Conservation (phyloP, 495 filamentous ascomycete species). For the Delitschia confertaspora region DNA sequence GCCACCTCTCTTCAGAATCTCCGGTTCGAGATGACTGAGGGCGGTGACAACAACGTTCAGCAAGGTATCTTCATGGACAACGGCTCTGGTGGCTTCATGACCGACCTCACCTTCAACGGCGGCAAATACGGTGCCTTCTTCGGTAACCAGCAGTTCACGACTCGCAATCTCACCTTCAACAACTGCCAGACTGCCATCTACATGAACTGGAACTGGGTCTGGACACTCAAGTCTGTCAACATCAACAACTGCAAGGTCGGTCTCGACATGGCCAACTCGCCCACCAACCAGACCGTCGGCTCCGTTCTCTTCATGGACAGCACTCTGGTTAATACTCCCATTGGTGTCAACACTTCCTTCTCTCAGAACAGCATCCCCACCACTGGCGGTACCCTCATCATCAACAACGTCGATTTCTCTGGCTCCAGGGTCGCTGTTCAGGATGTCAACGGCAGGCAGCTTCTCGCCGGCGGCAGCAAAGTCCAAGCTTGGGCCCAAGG, state of each 20-base stretch:
- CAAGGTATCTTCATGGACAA: conserved; percentile 75
- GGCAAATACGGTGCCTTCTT: conserved; percentile 41
- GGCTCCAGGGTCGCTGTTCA: conserved; percentile 55
- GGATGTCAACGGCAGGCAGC: conserved; percentile 39
- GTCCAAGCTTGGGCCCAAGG: conserved; percentile 48
- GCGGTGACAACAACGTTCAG: conserved; percentile 29
- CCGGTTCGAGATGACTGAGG: conserved; percentile 41
- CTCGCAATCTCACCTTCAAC: conserved; percentile 42
- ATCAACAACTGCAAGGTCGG: conserved; percentile 50
- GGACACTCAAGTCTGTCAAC: conserved; percentile 39
- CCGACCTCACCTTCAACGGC: conserved; percentile 41
- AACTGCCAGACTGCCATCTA: conserved; percentile 42
- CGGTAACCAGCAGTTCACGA: conserved; percentile 49
- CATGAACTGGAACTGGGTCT: conserved; percentile 52
- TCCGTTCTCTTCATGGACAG: conserved; percentile 37
- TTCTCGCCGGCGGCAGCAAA: conserved; percentile 51
- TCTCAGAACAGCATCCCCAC: conserved; percentile 31
- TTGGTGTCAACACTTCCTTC: conserved; percentile 34
- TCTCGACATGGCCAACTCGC: conserved; percentile 50
- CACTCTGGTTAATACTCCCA: conserved; percentile 30
- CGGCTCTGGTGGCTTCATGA: conserved; percentile 52
- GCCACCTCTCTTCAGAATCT: conserved; percentile 64
- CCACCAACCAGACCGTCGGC: conserved; percentile 41
- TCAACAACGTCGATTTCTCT: conserved; percentile 61
- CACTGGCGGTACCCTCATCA: conserved; percentile 45